Evolutionary conservation across 1,139 yeast species (phyloP).

Genomic region (Arxiozyma bovina): DNA sequence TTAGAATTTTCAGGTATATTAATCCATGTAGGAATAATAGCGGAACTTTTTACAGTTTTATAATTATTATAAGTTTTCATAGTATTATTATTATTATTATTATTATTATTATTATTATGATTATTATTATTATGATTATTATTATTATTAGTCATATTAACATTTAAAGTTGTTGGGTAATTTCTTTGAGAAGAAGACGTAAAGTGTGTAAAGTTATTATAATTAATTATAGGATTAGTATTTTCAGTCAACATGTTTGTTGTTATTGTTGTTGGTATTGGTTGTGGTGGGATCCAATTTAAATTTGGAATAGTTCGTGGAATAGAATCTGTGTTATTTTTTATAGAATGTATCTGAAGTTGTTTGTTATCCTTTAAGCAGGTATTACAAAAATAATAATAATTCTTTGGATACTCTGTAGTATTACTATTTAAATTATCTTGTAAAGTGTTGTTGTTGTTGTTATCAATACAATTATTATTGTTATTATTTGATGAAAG

Average conservation of each 20-base stretch:
- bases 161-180: no score
- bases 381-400: no score
- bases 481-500: not conserved
- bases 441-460: not conserved
- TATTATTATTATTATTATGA: no score
- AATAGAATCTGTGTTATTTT: not conserved
- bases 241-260: not conserved
- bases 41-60: slow-evolving; percentile 8
- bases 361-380: no score
- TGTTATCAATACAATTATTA: no score
- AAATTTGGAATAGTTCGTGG: not conserved
- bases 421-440: not conserved
- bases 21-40: slow-evolving; percentile 21
- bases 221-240: not conserved
- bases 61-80: not conserved
- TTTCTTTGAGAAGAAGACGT: not conserved
- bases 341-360: no score
- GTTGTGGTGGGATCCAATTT: not conserved
- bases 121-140: no score
- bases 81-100: not conserved
- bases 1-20: slow-evolving; percentile 32
- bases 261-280: no score
- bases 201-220: no score
- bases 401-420: not conserved
- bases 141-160: no score